Evolutionary conservation across 495 filamentous ascomycete genomes (phyloP), one percentile per base, ranked within the genome.

Genomic region (Aspergillus coremiiformis): DNA sequence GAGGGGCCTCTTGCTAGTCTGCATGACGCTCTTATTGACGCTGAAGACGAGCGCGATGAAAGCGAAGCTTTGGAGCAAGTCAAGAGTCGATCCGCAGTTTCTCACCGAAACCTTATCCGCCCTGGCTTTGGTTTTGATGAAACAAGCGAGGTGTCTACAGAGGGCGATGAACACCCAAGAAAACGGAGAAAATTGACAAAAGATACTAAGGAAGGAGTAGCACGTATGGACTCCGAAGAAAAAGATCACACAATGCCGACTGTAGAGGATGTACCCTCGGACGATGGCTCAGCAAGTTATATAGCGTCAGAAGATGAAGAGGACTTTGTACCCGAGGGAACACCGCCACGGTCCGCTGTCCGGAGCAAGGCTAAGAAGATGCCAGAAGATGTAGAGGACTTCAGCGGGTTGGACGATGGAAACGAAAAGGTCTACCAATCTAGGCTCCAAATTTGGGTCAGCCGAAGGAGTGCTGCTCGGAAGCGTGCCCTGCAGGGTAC

Each of bases 401-500:
- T 95, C 29, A 80, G 80, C 44, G 81, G 83, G 8, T 75, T 96
- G 41, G 93, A 98, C 63, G 93, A 98, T 66, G 93, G 93, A 0
- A 89, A 95, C 49, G 93, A 97, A 67, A 73, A 74, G 5, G 71
- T 89, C 6, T 98, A 94, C 63, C 87, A 91, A 65, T 64, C 64
- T n/a, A 78, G 93, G 45, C 66, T 97, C 15, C 73, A 77, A 30
- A 78, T 78, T 29, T 98, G 93, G 93, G 76, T 82, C 4, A 69
- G 73, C 49, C 77, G 80, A 45, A 79, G 93, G 54, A 81, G 83
- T 49, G 74, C 73, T 22, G 86, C 90, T 15, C 77, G 90, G 47
- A 61, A 68, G 37, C 76, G 74, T 37, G 75, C 72, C 8, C 65
- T 60, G 17, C 42, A 51, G 14, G 48, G 37, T 19, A 30, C 58